Evolutionary conservation across 1,284 basidiomycete species (phyloP).

Genomic region (Rhodotorula sp.): DNA sequence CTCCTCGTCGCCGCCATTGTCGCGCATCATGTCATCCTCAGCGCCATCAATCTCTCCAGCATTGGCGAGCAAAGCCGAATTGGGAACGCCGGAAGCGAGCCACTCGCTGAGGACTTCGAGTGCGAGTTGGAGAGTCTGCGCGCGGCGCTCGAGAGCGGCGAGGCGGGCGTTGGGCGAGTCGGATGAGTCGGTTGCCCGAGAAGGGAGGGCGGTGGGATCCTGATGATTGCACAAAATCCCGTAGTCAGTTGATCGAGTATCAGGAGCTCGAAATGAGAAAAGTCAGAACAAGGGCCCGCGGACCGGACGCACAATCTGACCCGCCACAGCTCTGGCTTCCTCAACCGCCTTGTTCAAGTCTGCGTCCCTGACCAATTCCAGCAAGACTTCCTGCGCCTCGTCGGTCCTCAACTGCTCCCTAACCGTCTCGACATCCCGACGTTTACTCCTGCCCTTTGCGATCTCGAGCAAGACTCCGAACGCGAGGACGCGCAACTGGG

Average conservation of each 20-base stretch:
- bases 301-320: conserved; percentile 19
- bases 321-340: conserved; percentile 16
- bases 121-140: conserved; percentile 72
- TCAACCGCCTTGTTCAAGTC: conserved; percentile 8
- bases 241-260: background rate
- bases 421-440: conserved; percentile 24
- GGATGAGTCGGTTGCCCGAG: background rate
- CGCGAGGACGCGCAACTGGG: conserved; percentile 35
- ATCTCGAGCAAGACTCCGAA: conserved; percentile 42
- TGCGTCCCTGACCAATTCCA: conserved; percentile 7
- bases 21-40: conserved; percentile 34
- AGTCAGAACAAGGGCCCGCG: background rate
- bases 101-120: conserved; percentile 66
- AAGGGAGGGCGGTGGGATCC: conserved; percentile 25
- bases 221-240: background rate
- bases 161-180: conserved; percentile 58
- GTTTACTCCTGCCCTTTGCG: conserved; percentile 27
- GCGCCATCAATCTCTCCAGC: conserved; percentile 13
- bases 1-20: conserved; percentile 44
- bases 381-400: conserved; percentile 16
- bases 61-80: conserved; percentile 7
- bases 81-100: conserved; percentile 34
- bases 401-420: conserved; percentile 16
- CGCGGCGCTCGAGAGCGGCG: conserved; percentile 66
- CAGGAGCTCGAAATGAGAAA: background rate